Evolutionary conservation across 2,329 filamentous ascomycete species (phyloP).

Genomic region (Phyllosticta citriasiana): DNA sequence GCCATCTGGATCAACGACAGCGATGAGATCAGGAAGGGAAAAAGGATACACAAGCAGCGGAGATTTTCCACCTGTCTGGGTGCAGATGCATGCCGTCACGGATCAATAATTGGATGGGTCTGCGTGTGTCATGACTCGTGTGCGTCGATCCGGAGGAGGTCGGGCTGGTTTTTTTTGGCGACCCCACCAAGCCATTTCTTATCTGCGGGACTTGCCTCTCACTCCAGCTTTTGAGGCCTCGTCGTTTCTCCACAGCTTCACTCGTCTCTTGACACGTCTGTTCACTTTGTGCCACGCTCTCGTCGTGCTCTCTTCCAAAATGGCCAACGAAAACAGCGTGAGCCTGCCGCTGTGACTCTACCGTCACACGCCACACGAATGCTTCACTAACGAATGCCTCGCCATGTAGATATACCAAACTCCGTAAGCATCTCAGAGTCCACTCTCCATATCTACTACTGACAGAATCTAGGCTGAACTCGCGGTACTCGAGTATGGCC

Average conservation of each 20-base stretch:
- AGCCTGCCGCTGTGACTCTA: background rate
- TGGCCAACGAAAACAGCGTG: slow-evolving; percentile 10
- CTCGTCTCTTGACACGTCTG: background rate
- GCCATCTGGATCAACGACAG: background rate
- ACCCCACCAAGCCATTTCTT: slow-evolving; percentile 10
- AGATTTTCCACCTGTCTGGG: background rate
- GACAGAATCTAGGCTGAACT: slow-evolving; percentile 7
- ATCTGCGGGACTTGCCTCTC: background rate
- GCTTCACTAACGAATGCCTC: background rate
- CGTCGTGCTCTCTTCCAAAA: background rate
- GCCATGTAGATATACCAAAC: slow-evolving; percentile 9
- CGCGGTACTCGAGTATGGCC: slow-evolving; percentile 11
- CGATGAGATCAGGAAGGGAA: background rate
- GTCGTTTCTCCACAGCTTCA: background rate
- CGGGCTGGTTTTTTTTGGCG: slow-evolving; percentile 1
- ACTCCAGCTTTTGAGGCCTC: background rate
- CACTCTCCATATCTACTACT: background rate
- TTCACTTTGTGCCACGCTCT: background rate
- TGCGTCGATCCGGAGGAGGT: slow-evolving; percentile 9
- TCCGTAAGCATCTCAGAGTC: background rate
- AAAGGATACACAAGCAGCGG: background rate
- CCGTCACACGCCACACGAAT: background rate
- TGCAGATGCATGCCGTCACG: background rate
- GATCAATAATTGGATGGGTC: background rate
- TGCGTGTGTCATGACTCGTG: slow-evolving; percentile 4